Percentiles rank a stretch among this genome's conserved stretches.
Evolutionary conservation across 2,329 filamentous ascomycete genomes (phyloP).

Genomic region (Colletotrichum spaethianum): DNA sequence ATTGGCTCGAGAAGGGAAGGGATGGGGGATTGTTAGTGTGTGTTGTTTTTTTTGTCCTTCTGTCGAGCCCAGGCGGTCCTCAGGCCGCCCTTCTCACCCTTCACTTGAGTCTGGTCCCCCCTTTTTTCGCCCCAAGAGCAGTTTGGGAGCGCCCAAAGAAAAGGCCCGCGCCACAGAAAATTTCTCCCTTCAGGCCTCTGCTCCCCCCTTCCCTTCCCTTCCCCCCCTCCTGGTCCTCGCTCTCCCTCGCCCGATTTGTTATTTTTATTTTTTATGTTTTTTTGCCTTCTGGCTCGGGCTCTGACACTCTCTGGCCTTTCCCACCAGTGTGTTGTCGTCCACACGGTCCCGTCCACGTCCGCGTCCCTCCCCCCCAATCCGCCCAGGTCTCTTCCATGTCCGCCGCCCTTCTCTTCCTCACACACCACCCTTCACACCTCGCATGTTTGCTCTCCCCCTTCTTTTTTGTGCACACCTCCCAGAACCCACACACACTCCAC

Average conservation of each 20-base stretch:
- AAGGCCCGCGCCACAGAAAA: conserved; percentile 38
- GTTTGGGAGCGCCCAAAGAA: conserved; percentile 6
- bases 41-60: background rate
- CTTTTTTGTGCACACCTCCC: conserved; percentile 47
- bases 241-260: conserved; percentile 17
- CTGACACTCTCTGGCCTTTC: conserved; percentile 14
- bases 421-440: conserved; percentile 43
- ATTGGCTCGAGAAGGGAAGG: background rate
- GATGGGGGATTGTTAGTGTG: background rate
- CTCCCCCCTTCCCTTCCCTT: conserved; percentile 38
- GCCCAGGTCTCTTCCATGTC: conserved; percentile 42
- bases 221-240: conserved; percentile 27
- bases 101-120: conserved; percentile 18
- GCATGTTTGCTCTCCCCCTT: conserved; percentile 44
- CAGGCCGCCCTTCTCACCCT: background rate
- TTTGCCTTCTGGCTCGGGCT: conserved; percentile 17
- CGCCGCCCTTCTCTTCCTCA: conserved; percentile 35
- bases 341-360: conserved; percentile 26
- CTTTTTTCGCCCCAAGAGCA: conserved; percentile 8
- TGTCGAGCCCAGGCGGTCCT: background rate
- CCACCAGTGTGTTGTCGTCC: conserved; percentile 3
- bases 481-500: conserved; percentile 52
- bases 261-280: no score
- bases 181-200: conserved; percentile 40
- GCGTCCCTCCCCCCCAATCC: conserved; percentile 29